Evolutionary conservation across 139 green algal species (phyloP).

Genomic region (Pseudopediastrum boryanum): DNA sequence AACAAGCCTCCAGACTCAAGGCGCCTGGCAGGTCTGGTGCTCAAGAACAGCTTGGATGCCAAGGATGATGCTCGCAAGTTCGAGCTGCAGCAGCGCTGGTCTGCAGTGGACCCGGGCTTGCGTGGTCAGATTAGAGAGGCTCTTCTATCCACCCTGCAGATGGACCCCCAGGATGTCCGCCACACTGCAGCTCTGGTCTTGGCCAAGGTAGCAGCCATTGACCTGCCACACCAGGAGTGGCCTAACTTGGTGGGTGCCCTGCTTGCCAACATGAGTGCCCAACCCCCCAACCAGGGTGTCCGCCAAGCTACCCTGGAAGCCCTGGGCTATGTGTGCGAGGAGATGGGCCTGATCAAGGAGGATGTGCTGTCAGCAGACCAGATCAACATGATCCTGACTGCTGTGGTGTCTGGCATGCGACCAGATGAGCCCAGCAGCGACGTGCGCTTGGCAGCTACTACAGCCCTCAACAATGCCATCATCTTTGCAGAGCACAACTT

Average conservation of each 20-base stretch:
- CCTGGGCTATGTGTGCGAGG: slow-evolving; percentile 96
- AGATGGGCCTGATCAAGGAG: slow-evolving; percentile 80
- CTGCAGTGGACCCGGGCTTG: slow-evolving; percentile 60
- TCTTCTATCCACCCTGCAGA: slow-evolving; percentile 77
- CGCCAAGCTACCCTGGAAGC: slow-evolving; percentile 86
- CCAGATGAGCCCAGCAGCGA: slow-evolving; percentile 78
- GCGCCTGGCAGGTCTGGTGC: slow-evolving; percentile 88
- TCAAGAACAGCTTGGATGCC: slow-evolving; percentile 96
- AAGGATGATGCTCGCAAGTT: slow-evolving; percentile 77
- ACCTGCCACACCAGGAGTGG: slow-evolving; percentile 87
- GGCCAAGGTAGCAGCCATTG: slow-evolving; percentile 93
- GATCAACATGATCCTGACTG: slow-evolving; percentile 96
- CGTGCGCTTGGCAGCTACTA: slow-evolving; percentile 87
- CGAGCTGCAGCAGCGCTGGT: slow-evolving; percentile 77
- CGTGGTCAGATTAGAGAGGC: slow-evolving; percentile 79
- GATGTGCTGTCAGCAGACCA: slow-evolving; percentile 84
- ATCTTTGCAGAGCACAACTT: slow-evolving; percentile 97
- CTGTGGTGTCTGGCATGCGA: slow-evolving; percentile 91
- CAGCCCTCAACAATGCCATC: slow-evolving; percentile 92
- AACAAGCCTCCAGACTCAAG: slow-evolving; percentile 74
- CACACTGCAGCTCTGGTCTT: slow-evolving; percentile 89
- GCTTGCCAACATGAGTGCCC: slow-evolving; percentile 70
- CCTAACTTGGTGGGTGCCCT: slow-evolving; percentile 81
- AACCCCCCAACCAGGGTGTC: slow-evolving; percentile 45
- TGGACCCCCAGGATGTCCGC: slow-evolving; percentile 61